phyloP scores from a whole-genome alignment of 202 grass and related monocot genomes.

The Dendrocalamus latiflorus region DNA sequence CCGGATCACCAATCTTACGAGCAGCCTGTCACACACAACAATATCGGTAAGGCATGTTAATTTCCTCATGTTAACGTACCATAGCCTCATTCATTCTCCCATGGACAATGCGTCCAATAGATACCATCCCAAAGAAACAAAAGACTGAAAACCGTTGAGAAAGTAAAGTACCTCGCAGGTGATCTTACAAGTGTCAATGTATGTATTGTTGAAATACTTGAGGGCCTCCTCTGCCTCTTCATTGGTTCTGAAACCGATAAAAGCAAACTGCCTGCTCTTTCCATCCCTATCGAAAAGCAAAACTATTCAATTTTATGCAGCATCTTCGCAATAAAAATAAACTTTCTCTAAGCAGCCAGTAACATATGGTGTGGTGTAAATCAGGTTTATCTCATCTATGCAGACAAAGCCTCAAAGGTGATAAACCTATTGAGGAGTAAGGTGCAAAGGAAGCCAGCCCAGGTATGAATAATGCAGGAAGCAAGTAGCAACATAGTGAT shows the following conservation, averaged over 20 bases:
- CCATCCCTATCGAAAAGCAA: constrained; percentile 58
- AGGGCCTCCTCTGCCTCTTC: constrained; percentile 71
- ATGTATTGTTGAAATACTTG: constrained; percentile 89
- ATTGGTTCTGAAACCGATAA: constrained; percentile 81
- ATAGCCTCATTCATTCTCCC: neutral
- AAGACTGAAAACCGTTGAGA: neutral
- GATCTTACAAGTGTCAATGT: constrained; percentile 94
- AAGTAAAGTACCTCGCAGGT: constrained; percentile 73
- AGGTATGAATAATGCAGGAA: neutral
- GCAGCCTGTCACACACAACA: constrained; percentile 51
- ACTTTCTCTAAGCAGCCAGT: neutral
- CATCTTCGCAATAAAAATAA: neutral
- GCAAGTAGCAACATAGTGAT: neutral
- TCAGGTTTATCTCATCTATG: neutral
- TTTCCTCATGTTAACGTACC: neutral
- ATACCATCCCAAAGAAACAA: neutral
- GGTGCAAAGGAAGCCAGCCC: neutral
- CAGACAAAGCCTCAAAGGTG: neutral
- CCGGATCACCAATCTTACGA: constrained; percentile 72
- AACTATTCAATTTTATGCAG: neutral
- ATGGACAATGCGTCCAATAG: neutral
- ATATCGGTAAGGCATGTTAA: neutral
- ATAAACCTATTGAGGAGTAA: neutral
- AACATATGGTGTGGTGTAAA: neutral
- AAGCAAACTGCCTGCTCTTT: constrained; percentile 92